Conservation (phyloP, 2,329 filamentous ascomycete genomes). For the Botrytis pseudocinerea region DNA sequence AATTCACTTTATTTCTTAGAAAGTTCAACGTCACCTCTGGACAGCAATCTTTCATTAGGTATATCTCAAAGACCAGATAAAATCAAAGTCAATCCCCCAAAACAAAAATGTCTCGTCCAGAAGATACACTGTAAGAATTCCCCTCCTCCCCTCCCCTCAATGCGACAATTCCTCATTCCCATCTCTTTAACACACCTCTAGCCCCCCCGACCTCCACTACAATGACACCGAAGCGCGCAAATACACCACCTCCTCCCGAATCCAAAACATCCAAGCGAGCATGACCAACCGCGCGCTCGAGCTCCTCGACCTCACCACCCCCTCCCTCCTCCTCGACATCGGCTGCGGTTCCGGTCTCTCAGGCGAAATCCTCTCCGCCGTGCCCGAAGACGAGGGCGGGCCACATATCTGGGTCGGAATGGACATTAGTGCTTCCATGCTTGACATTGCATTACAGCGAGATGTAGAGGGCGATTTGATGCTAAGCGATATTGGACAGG, state of each 20-base stretch:
- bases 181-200: slow-evolving; percentile 42
- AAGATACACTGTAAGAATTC: slow-evolving; percentile 78
- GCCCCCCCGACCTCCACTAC: slow-evolving; percentile 95
- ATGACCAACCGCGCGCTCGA: slow-evolving; percentile 95
- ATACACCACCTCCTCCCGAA: slow-evolving; percentile 95
- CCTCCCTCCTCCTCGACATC: slow-evolving; percentile 92
- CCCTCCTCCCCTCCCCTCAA: slow-evolving; percentile 22
- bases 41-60: background rate
- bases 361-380: slow-evolving; percentile 85
- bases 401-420: slow-evolving; percentile 97
- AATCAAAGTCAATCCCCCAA: slow-evolving; percentile 1
- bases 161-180: slow-evolving; percentile 29
- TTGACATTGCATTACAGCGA: slow-evolving; percentile 88
- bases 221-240: slow-evolving; percentile 93
- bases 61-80: background rate
- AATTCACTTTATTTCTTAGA: background rate
- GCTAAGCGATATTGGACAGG: slow-evolving; percentile 92
- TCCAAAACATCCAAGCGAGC: slow-evolving; percentile 88
- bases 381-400: slow-evolving; percentile 68
- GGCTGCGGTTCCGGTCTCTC: slow-evolving; percentile 94
- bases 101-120: slow-evolving; percentile 86
- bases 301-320: slow-evolving; percentile 75
- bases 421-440: slow-evolving; percentile 94
- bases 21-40: background rate
- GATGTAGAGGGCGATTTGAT: slow-evolving; percentile 94